A percentile compares a stretch with the other conserved stretches of the same genome.
These are phyloP conservation scores for Quillaja saponaria DNA, from an alignment of 306 rosid species.

Conservation along the genomic window DNA sequence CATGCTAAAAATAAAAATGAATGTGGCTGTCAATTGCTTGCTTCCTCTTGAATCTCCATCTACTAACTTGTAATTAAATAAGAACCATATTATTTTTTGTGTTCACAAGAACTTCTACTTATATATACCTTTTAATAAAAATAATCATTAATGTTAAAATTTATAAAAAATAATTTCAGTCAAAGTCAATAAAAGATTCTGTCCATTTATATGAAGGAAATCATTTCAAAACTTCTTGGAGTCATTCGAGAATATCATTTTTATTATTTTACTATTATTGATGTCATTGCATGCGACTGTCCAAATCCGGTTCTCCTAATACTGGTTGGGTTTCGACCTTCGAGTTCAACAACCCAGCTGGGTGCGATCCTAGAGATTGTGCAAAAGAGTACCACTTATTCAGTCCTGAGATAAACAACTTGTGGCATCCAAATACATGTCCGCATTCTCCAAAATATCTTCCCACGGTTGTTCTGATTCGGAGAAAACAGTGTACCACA, in stretches of 20 bases:
- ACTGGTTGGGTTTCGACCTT: constrained; percentile 16
- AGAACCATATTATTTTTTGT: too few species aligned
- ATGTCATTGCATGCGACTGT: not conserved
- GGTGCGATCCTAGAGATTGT: too few species aligned
- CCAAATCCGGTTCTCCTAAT: constrained; percentile 16
- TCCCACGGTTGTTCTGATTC: constrained; percentile 32
- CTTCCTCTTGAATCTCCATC: too few species aligned
- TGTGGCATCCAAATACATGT: constrained; percentile 47
- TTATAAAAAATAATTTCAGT: too few species aligned
- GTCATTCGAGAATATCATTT: constrained; percentile 22
- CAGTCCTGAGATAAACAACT: constrained; percentile 31
- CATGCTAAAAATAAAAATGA: too few species aligned
- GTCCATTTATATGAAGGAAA: not conserved
- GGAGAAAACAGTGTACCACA: not conserved
- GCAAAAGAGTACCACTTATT: not conserved
- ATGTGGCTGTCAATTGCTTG: too few species aligned
- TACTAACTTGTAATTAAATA: too few species aligned
- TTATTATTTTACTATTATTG: not conserved
- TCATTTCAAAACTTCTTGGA: not conserved
- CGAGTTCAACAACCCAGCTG: too few species aligned
- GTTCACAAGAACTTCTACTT: too few species aligned
- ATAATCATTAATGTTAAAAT: too few species aligned
- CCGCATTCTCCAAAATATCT: constrained; percentile 32
- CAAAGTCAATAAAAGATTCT: too few species aligned
- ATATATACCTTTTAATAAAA: too few species aligned